Base-by-base conservation (phyloP, 352 stramenopile species). In the Pythium rishiriense region DNA sequence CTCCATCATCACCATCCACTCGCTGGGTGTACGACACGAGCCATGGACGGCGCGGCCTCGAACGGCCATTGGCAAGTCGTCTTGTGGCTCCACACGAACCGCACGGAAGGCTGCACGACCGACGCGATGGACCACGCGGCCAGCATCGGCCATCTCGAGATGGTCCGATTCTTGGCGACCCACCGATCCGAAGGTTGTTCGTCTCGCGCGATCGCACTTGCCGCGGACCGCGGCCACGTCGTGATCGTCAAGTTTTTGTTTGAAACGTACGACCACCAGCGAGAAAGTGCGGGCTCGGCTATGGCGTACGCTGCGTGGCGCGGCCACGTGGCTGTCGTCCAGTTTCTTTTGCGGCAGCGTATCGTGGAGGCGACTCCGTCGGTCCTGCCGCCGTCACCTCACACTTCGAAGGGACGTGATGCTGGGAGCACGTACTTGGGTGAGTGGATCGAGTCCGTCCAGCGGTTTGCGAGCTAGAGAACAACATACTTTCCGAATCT, bases 51-150 rank as follows among this genome's bases (percentile, higher is more conserved):
- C 14, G 29, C 45, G 7, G 24, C 57, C 12, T 47, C n/a, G 6
- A 58, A 47, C 35, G 51, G 51, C 35, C 37, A 47, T 33, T 35
- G 46, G 5, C 8, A 21, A 7, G 51, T 58, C 29, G 67, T 85
- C 21, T 33, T 79, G 46, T 85, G 73, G 68, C 58, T 89, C 28
- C 68, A 74, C 41, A 25, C 66, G 57, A 43, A 58, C 58, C 24
- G 66, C 26, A 12, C 58, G 28, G 50, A 85, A 69, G 72, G 76
- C 35, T 86, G 75, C 61, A 49, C 49, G 28, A 35, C 31, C 9
- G n/a, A 58, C 8, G 51, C 51, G 21, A 58, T 58, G 22, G 35
- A 58, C n/a, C 12, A 9, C 3, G 51, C 51, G 6, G 51, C 51
- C 0, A n/a, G 31, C 31, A 47, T 46, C 14, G 51, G 51, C 5